phyloP scores from a whole-genome alignment of 352 stramenopile species.

The Globisporangium recalcitrans region DNA sequence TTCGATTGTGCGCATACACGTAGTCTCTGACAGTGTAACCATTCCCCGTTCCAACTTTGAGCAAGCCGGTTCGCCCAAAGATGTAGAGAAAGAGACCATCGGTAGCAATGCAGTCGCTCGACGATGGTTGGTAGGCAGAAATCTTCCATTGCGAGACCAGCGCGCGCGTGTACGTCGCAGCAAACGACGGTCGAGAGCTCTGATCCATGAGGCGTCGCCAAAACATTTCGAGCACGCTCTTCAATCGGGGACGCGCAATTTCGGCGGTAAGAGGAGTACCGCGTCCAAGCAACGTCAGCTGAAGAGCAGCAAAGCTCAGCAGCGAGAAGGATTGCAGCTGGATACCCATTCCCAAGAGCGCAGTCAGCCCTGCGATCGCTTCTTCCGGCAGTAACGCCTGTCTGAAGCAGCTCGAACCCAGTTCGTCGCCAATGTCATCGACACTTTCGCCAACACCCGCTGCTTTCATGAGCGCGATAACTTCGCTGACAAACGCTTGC shows the following conservation, averaged over 20 bases:
- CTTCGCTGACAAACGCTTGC: slow-evolving; percentile 27
- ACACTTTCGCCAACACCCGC: slow-evolving; percentile 20
- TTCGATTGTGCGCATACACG: slow-evolving; percentile 61
- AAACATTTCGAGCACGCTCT: slow-evolving; percentile 25
- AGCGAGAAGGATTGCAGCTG: slow-evolving; percentile 67
- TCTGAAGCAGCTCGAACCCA: background rate
- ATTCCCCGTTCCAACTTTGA: slow-evolving; percentile 71
- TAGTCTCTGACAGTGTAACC: slow-evolving; percentile 59
- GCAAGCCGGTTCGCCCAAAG: slow-evolving; percentile 48
- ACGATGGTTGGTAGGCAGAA: slow-evolving; percentile 50
- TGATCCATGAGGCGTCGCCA: slow-evolving; percentile 27
- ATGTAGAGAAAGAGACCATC: slow-evolving; percentile 70
- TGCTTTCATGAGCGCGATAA: slow-evolving; percentile 18
- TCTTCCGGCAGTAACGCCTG: slow-evolving; percentile 18
- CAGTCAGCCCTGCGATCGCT: slow-evolving; percentile 28
- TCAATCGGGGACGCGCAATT: slow-evolving; percentile 19
- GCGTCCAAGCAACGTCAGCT: slow-evolving; percentile 26
- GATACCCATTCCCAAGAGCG: slow-evolving; percentile 45
- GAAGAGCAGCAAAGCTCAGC: slow-evolving; percentile 33
- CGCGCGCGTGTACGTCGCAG: slow-evolving; percentile 48
- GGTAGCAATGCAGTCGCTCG: slow-evolving; percentile 65
- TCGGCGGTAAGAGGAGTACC: slow-evolving; percentile 12
- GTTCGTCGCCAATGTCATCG: background rate
- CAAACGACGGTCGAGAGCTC: slow-evolving; percentile 21
- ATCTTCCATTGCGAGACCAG: slow-evolving; percentile 67